phyloP scores from a whole-genome alignment of 495 filamentous ascomycete species.

The Immersiella caudata region DNA sequence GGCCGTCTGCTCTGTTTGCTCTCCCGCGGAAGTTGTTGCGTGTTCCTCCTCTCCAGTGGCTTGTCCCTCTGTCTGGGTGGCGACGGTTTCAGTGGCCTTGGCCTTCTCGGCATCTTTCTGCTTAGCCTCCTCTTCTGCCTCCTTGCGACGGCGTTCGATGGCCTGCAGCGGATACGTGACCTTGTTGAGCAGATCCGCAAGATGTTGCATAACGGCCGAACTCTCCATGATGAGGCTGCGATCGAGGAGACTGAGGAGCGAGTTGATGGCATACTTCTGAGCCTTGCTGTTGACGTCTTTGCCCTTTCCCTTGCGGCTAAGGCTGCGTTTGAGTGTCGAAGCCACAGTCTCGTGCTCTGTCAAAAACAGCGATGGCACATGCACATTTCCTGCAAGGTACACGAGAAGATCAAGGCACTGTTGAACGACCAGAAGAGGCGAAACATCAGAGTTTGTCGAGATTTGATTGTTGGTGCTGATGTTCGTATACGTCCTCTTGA shows the following conservation, averaged over 20 bases:
- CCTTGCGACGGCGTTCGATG: slow-evolving; percentile 81
- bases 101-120: slow-evolving; percentile 51
- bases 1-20: slow-evolving; percentile 33
- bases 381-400: slow-evolving; percentile 76
- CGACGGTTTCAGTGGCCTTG: slow-evolving; percentile 29
- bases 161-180: slow-evolving; percentile 86
- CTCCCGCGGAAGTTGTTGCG: slow-evolving; percentile 23
- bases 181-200: slow-evolving; percentile 81
- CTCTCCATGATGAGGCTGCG: slow-evolving; percentile 93
- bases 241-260: slow-evolving; percentile 83
- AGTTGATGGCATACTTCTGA: slow-evolving; percentile 88
- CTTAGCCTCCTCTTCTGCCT: slow-evolving; percentile 61
- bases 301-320: slow-evolving; percentile 82
- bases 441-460: slow-evolving; percentile 72
- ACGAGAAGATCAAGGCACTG: slow-evolving; percentile 85
- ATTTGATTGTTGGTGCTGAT: slow-evolving; percentile 52
- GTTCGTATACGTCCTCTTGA: slow-evolving; percentile 69
- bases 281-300: slow-evolving; percentile 82
- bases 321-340: slow-evolving; percentile 70
- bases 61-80: slow-evolving; percentile 26
- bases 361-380: slow-evolving; percentile 89
- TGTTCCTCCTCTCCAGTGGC: slow-evolving; percentile 27
- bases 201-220: slow-evolving; percentile 88
- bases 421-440: slow-evolving; percentile 91
- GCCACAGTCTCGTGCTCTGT: slow-evolving; percentile 86